Base-by-base conservation (phyloP, 1,284 basidiomycete species). In the Cryptococcus hybrid region DNA sequence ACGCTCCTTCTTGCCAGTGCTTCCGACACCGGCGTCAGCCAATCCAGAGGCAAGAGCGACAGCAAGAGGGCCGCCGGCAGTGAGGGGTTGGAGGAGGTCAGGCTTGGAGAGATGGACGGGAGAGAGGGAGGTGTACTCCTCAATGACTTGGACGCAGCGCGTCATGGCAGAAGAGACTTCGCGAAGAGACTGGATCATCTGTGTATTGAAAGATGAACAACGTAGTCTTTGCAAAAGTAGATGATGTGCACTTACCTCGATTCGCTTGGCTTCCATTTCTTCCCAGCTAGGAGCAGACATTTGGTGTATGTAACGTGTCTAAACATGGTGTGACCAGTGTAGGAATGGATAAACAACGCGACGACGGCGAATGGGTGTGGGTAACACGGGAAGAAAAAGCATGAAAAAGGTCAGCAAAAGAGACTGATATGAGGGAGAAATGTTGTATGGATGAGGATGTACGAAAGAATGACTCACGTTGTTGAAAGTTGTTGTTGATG, bases 101-200 rank as follows among this genome's bases (percentile, higher is more conserved):
- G 55, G 49, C 51, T 54, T 55, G 43, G 51, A 53, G 3, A 75
- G 66, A 46, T 54, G 64, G 11, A 61, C 58, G 49, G 72, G 75
- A n/a, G 73, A 68, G 37, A 65, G 62, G 15, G 65, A 56, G n/a
- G 77, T 69, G 63, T 76, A 80, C 55, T 75, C 73, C 42, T 73
- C 67, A 59, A 80, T 73, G 39, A 75, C 66, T 35, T 64, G 55
- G 34, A 73, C 68, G 58, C 78, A 78, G 44, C 64, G 65, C 13
- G 67, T 67, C 73, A 80, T 77, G 50, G 72, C 74, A n/a, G 68
- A 60, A 5, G 74, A 73, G 58, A 80, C 69, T 39, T 75, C 70
- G 48, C 69, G 63, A 68, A 78, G 76, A 24, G 77, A 75, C 9
- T 67, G 58, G 60, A 79, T 69, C 74, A 80, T 76, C 78, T 80